Evolutionary conservation across 192 early-diverging fungal species (phyloP).

Genomic region (Phycomyces blakesleeanus): DNA sequence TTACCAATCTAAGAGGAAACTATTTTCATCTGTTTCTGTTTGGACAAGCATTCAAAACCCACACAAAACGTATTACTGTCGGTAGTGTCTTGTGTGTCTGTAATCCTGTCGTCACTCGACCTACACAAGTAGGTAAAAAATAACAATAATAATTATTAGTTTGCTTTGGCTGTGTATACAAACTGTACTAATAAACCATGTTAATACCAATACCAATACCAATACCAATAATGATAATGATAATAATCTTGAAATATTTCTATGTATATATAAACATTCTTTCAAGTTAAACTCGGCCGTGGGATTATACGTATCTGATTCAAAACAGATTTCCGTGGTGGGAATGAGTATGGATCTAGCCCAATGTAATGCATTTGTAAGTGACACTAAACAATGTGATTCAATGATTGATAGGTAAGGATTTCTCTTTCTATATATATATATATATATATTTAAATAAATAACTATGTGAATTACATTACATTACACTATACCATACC

Average conservation of each 20-base stretch:
- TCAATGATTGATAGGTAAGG: slow-evolving; percentile 18
- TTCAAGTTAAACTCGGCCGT: neutral
- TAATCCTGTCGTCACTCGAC: slow-evolving; percentile 10
- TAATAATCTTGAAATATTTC: no score
- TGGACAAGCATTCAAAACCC: slow-evolving; percentile 9
- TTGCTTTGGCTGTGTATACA: neutral
- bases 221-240: no score
- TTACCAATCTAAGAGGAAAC: slow-evolving; percentile 13
- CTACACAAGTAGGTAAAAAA: slow-evolving; percentile 11
- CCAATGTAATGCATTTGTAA: slow-evolving; percentile 7
- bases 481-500: no score
- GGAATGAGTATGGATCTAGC: slow-evolving; percentile 21
- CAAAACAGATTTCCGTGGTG: slow-evolving; percentile 15
- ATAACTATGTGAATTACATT: no score
- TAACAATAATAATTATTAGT: neutral
- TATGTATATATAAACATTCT: neutral
- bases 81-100: slow-evolving; percentile 8
- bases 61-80: neutral
- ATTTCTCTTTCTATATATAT: no score
- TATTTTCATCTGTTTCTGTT: slow-evolving; percentile 14
- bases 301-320: slow-evolving; percentile 13
- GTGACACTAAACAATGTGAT: slow-evolving; percentile 2
- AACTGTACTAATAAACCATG: neutral
- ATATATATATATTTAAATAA: no score
- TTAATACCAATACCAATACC: no score